A percentile compares a stretch with the other conserved stretches of the same genome.
Evolutionary conservation across 2,329 filamentous ascomycete species (phyloP).

Genomic region (Alternaria triticimaculans): DNA sequence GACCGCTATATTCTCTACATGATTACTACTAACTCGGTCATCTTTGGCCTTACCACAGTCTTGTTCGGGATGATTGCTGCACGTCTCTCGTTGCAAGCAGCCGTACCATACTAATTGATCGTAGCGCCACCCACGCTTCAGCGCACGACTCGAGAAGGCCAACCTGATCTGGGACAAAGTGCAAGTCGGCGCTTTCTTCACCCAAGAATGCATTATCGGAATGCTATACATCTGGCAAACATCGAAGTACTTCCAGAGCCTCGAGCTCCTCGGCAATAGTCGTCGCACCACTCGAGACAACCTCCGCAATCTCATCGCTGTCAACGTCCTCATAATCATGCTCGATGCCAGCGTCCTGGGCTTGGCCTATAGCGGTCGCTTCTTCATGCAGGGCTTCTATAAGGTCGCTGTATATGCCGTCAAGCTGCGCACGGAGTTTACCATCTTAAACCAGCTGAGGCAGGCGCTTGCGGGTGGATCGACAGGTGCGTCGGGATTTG

Average conservation of each 20-base stretch:
- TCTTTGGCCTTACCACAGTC: constrained; percentile 60
- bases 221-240: constrained; percentile 61
- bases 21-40: constrained; percentile 61
- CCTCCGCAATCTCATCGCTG: constrained; percentile 45
- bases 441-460: constrained; percentile 55
- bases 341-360: constrained; percentile 50
- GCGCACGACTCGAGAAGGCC: constrained; percentile 9
- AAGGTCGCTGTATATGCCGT: constrained; percentile 52
- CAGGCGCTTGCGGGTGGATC: constrained; percentile 4
- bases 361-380: constrained; percentile 47
- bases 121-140: constrained; percentile 23
- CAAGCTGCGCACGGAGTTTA: constrained; percentile 60
- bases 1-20: constrained; percentile 56
- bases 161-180: constrained; percentile 47
- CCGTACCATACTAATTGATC: constrained; percentile 8
- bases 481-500: background rate
- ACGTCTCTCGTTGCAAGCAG: constrained; percentile 28
- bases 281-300: constrained; percentile 18
- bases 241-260: constrained; percentile 48
- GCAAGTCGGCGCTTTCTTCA: constrained; percentile 50
- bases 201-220: constrained; percentile 46
- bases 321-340: constrained; percentile 50
- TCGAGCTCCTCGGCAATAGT: constrained; percentile 21
- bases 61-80: constrained; percentile 59
- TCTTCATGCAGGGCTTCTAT: constrained; percentile 49